phyloP scores from a whole-genome alignment of 345 rosid genomes.

The Streptanthus diversifolius region DNA sequence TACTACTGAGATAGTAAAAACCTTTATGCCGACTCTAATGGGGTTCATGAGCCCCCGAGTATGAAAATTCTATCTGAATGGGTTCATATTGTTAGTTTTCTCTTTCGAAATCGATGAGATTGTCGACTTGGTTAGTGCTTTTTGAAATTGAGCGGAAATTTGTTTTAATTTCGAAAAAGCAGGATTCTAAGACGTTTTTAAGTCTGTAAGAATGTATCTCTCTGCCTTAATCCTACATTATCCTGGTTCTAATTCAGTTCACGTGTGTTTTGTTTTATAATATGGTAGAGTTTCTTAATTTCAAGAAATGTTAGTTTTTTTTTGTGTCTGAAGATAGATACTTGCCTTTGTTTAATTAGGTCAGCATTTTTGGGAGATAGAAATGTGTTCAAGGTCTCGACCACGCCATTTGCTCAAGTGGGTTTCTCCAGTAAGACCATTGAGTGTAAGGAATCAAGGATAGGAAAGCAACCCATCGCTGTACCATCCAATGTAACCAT shows the following conservation, averaged over 20 bases:
- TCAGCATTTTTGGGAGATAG: constrained; percentile 67
- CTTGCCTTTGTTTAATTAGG: constrained; percentile 36
- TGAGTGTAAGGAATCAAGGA: constrained; percentile 90
- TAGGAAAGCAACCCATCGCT: constrained; percentile 77
- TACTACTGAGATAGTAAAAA: not conserved
- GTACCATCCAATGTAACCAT: constrained; percentile 80
- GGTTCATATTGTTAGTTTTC: not conserved
- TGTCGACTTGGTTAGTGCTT: not conserved
- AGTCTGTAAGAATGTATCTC: not conserved
- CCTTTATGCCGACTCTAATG: not conserved
- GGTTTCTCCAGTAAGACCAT: constrained; percentile 48
- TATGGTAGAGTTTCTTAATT: not conserved
- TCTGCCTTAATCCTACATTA: not conserved
- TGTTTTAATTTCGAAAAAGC: not conserved
- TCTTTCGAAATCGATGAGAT: not conserved
- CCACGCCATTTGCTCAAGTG: constrained; percentile 37
- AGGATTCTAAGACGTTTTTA: not conserved
- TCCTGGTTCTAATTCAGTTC: not conserved
- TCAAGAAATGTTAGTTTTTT: not conserved
- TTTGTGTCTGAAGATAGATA: not conserved
- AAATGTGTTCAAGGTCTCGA: constrained; percentile 40
- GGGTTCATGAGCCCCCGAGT: not conserved
- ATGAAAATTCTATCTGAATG: not conserved
- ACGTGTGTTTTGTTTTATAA: not conserved
- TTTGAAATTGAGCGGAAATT: not conserved